A percentile compares a stretch with the other conserved stretches of the same genome.
These are phyloP conservation scores for Camelina laxa DNA, from an alignment of 345 rosid genomes.

Conservation along the genomic window DNA sequence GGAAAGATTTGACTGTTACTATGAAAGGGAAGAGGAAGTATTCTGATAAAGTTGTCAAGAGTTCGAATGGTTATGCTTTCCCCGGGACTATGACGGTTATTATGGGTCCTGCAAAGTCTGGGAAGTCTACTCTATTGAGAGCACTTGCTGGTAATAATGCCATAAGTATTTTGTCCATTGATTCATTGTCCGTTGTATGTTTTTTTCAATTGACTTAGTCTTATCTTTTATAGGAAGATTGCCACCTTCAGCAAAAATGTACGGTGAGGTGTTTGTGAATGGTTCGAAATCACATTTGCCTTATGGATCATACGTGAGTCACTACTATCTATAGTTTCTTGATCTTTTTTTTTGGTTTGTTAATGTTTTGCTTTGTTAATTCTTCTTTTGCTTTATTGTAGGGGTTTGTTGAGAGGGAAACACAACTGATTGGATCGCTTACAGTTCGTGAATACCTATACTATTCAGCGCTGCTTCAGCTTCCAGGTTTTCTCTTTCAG, in stretches of 20 bases:
- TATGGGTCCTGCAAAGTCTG: constrained; percentile 99
- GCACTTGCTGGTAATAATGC: constrained; percentile 88
- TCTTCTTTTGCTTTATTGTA: constrained; percentile 38
- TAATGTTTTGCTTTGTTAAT: not conserved
- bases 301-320: constrained; percentile 93
- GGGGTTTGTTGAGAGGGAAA: constrained; percentile 96
- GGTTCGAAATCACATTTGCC: constrained; percentile 74
- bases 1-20: constrained; percentile 96
- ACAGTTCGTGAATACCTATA: constrained; percentile 91
- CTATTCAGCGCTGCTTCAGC: constrained; percentile 97
- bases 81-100: constrained; percentile 98
- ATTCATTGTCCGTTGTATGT: not conserved
- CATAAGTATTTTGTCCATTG: not conserved
- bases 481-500: constrained; percentile 93
- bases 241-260: constrained; percentile 77
- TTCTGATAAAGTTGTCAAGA: constrained; percentile 89
- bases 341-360: constrained; percentile 3
- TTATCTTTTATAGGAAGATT: constrained; percentile 69
- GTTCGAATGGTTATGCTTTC: constrained; percentile 93
- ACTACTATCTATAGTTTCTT: constrained; percentile 3
- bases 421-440: constrained; percentile 79
- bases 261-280: constrained; percentile 86
- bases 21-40: constrained; percentile 87
- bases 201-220: not conserved
- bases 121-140: constrained; percentile 88